Conservation (phyloP, 441 rosid species). For the Arabidopsis hybrid region DNA sequence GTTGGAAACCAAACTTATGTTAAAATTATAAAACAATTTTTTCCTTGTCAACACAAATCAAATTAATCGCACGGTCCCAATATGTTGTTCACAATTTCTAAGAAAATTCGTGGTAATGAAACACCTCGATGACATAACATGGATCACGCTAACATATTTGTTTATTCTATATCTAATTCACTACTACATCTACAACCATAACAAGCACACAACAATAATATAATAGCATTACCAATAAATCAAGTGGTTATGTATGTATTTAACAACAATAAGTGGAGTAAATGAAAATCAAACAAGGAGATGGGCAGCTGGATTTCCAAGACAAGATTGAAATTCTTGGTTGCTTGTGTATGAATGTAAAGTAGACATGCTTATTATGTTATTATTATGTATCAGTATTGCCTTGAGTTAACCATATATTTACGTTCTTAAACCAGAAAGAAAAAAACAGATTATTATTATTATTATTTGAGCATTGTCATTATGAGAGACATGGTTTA, state of each 20-base stretch:
- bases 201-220: slow-evolving; percentile 22
- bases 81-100: slow-evolving; percentile 45
- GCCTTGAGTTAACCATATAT: slow-evolving; percentile 29
- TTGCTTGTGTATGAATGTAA: slow-evolving; percentile 47
- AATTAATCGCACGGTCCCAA: slow-evolving; percentile 43
- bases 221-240: slow-evolving; percentile 24
- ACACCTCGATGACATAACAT: slow-evolving; percentile 46
- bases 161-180: slow-evolving; percentile 27
- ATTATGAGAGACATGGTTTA: slow-evolving; percentile 45
- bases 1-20: slow-evolving; percentile 38
- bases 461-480: slow-evolving; percentile 28
- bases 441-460: not conserved
- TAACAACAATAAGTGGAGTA: slow-evolving; percentile 20
- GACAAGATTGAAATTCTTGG: slow-evolving; percentile 43
- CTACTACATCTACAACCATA: not conserved
- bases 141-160: slow-evolving; percentile 42
- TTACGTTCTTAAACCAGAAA: slow-evolving; percentile 9
- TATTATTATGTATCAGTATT: slow-evolving; percentile 27
- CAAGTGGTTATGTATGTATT: slow-evolving; percentile 34
- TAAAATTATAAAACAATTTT: slow-evolving; percentile 1
- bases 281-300: slow-evolving; percentile 27
- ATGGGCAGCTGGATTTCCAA: slow-evolving; percentile 37
- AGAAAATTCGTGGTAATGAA: slow-evolving; percentile 45
- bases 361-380: slow-evolving; percentile 40
- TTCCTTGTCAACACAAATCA: slow-evolving; percentile 33